phyloP scores from a whole-genome alignment of 495 filamentous ascomycete genomes.

The Clavariopsis aquatica region DNA sequence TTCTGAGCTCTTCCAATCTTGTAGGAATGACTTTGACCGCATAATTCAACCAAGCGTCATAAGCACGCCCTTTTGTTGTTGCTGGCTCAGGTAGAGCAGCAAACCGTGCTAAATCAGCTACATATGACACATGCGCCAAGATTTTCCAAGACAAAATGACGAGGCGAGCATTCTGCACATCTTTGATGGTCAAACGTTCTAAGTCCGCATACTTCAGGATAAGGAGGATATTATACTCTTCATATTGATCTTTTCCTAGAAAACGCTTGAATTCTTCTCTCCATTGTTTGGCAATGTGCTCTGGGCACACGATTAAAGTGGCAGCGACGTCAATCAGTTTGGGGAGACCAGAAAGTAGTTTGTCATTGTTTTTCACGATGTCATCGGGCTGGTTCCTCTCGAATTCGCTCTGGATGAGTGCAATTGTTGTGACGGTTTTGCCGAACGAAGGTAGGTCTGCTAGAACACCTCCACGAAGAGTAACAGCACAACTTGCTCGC shows the following conservation, averaged over 20 bases:
- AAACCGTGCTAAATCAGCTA: constrained; percentile 53
- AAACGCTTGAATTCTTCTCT: constrained; percentile 61
- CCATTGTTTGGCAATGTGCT: constrained; percentile 69
- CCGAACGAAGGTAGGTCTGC: constrained; percentile 81
- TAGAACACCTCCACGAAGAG: constrained; percentile 66
- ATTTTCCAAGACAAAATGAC: constrained; percentile 57
- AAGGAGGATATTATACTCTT: constrained; percentile 47
- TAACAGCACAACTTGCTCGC: constrained; percentile 51
- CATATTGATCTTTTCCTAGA: constrained; percentile 39
- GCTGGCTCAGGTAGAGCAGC: constrained; percentile 52
- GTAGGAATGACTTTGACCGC: constrained; percentile 48
- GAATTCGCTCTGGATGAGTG: constrained; percentile 58
- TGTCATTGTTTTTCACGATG: constrained; percentile 11
- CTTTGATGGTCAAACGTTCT: constrained; percentile 41
- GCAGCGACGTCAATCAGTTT: constrained; percentile 57
- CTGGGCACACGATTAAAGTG: constrained; percentile 69
- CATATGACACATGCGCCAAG: constrained; percentile 52
- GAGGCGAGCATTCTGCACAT: constrained; percentile 56
- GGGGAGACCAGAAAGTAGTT: background rate
- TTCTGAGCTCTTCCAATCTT: constrained; percentile 47
- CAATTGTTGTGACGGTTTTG: constrained; percentile 75
- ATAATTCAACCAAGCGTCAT: constrained; percentile 57
- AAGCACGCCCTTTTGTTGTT: constrained; percentile 49
- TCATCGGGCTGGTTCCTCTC: constrained; percentile 4
- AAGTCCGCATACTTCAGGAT: constrained; percentile 46